Evolutionary conservation across 495 filamentous ascomycete species (phyloP).

Genomic region (Ramalina peruviana): DNA sequence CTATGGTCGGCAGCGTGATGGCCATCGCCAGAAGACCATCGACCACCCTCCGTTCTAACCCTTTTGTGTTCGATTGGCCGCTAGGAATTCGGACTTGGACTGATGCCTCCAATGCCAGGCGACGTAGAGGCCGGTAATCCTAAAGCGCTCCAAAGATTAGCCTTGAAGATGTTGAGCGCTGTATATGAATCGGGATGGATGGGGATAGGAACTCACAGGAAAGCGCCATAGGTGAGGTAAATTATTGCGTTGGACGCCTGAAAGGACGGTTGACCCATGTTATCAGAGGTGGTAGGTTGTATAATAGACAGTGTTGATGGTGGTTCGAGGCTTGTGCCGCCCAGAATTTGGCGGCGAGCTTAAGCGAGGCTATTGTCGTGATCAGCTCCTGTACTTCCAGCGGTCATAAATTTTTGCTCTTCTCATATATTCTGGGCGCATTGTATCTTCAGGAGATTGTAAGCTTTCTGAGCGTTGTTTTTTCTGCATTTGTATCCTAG

Average conservation of each 20-base stretch:
- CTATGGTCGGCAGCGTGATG: background rate
- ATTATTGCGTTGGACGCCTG: slow-evolving; percentile 63
- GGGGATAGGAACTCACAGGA: slow-evolving; percentile 40
- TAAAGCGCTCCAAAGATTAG: slow-evolving; percentile 17
- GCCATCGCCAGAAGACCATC: background rate
- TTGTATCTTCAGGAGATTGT: too few relatives aligned
- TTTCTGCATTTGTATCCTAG: too few relatives aligned
- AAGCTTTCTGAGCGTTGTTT: too few relatives aligned
- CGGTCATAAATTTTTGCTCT: too few relatives aligned
- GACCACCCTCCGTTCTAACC: slow-evolving; percentile 35
- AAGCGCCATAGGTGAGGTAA: slow-evolving; percentile 56
- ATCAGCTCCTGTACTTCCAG: too few relatives aligned
- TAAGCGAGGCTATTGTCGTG: too few relatives aligned
- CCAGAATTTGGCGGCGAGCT: too few relatives aligned
- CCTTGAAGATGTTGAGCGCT: background rate
- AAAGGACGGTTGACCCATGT: slow-evolving; percentile 54
- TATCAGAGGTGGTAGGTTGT: too few relatives aligned
- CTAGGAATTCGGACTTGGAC: slow-evolving; percentile 51
- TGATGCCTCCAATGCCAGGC: slow-evolving; percentile 58
- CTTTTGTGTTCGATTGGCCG: slow-evolving; percentile 60
- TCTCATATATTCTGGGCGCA: too few relatives aligned
- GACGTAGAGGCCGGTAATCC: slow-evolving; percentile 46
- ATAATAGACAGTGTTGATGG: too few relatives aligned
- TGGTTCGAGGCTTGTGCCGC: too few relatives aligned
- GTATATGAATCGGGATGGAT: background rate